phyloP scores from a whole-genome alignment of 2,329 filamentous ascomycete species.

The Dendryphion nanum region DNA sequence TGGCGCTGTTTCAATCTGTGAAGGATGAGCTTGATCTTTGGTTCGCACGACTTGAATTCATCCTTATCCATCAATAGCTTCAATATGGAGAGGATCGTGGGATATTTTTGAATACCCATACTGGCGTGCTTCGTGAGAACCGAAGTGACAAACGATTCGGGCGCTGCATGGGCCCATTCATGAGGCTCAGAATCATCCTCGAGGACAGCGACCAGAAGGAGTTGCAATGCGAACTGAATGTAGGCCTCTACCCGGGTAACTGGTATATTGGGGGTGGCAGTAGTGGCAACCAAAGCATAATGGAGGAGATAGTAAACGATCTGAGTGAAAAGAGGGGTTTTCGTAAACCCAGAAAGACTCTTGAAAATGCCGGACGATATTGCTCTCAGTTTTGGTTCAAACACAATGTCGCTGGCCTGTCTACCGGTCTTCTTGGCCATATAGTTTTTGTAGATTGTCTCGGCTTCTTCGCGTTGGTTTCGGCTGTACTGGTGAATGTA shows the following conservation, averaged over 20 bases:
- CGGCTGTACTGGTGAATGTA: conserved; percentile 96
- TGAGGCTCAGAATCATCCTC: conserved; percentile 66
- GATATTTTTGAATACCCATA: conserved; percentile 25
- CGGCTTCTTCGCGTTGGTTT: conserved; percentile 94
- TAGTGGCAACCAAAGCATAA: conserved; percentile 71
- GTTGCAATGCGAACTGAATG: conserved; percentile 84
- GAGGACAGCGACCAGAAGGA: conserved; percentile 78
- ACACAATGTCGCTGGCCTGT: conserved; percentile 78
- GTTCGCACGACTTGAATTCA: conserved; percentile 76
- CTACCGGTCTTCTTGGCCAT: conserved; percentile 86
- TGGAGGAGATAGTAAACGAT: conserved; percentile 85
- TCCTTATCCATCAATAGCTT: conserved; percentile 60
- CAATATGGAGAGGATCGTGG: conserved; percentile 53
- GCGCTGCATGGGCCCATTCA: conserved; percentile 41
- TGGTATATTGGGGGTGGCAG: conserved; percentile 71
- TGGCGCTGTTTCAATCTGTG: conserved; percentile 82
- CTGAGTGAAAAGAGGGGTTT: conserved; percentile 82
- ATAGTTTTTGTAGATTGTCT: conserved; percentile 82
- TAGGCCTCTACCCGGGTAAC: conserved; percentile 85
- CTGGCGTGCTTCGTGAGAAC: conserved; percentile 65
- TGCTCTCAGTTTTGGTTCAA: conserved; percentile 77
- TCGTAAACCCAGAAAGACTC: conserved; percentile 74
- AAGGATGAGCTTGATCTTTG: conserved; percentile 81
- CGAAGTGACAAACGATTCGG: conserved; percentile 69
- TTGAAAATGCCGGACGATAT: conserved; percentile 77